A percentile compares a stretch with the other conserved stretches of the same genome.
Conservation (phyloP, 495 filamentous ascomycete species). For the Penicillium bialowiezense region DNA sequence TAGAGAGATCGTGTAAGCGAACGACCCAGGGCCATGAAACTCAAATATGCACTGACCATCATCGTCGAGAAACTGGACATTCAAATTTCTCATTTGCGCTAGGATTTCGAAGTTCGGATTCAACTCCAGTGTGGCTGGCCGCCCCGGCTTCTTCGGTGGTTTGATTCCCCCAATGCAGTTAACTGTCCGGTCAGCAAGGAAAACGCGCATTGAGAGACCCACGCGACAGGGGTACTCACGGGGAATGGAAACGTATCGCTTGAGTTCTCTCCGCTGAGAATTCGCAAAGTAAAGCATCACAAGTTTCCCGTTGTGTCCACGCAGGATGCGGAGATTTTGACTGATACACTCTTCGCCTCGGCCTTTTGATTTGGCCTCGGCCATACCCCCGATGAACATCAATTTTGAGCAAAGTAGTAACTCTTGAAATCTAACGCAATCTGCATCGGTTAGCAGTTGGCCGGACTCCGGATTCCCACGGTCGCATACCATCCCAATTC, state of each 20-base stretch:
- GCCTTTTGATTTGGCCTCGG: constrained; percentile 47
- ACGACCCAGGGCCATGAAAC: neutral
- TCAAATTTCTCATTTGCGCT: constrained; percentile 38
- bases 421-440: constrained; percentile 46
- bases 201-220: neutral
- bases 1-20: constrained; percentile 10
- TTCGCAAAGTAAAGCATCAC: constrained; percentile 47
- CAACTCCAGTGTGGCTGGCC: constrained; percentile 37
- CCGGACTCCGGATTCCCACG: neutral
- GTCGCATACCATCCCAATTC: constrained; percentile 38
- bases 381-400: constrained; percentile 43
- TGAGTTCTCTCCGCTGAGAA: constrained; percentile 39
- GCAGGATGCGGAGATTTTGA: constrained; percentile 45
- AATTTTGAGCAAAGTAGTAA: constrained; percentile 40
- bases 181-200: constrained; percentile 21
- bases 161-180: constrained; percentile 40
- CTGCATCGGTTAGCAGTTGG: constrained; percentile 15
- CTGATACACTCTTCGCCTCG: constrained; percentile 50
- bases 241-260: constrained; percentile 45
- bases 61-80: constrained; percentile 43
- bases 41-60: constrained; percentile 31
- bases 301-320: constrained; percentile 33
- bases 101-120: constrained; percentile 46
- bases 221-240: constrained; percentile 22
- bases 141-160: constrained; percentile 40